Conservation (phyloP, 75 land plant genomes). For the Pinus tabuliformis region DNA sequence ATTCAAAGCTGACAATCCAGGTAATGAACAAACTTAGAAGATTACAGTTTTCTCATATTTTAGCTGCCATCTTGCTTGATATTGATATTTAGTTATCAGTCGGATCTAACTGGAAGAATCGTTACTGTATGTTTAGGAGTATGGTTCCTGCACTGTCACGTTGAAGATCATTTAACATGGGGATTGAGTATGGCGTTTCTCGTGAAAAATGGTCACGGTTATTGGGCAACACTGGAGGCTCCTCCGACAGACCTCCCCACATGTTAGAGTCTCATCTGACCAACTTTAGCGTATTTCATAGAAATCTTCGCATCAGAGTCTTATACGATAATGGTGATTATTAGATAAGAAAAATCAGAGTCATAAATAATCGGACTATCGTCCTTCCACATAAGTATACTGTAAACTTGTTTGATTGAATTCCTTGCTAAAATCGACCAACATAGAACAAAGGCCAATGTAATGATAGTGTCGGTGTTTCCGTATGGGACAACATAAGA, state of each 20-base stretch:
- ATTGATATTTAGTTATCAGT: not conserved
- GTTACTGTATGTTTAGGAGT: conserved; percentile 10
- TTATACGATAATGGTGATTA: no score
- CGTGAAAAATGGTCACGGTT: conserved; percentile 31
- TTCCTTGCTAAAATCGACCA: no score
- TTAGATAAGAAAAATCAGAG: no score
- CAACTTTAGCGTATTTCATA: no score
- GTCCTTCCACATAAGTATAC: no score
- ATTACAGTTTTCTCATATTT: not conserved
- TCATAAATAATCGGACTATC: no score
- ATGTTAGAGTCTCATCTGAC: not conserved
- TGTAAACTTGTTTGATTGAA: no score
- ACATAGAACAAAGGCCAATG: no score
- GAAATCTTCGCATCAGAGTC: no score
- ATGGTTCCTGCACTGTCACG: conserved; percentile 36
- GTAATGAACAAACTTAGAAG: not conserved
- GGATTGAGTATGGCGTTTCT: conserved; percentile 41
- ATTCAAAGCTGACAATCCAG: conserved; percentile 33
- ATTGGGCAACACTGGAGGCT: not conserved
- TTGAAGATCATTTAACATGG: conserved; percentile 40
- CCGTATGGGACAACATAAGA: no score
- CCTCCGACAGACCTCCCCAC: conserved; percentile 23
- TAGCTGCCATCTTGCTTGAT: not conserved
- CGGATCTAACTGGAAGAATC: not conserved
- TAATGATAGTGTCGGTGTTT: no score